Conservation (phyloP, 768 basidiomycete genomes). For the Suillus lakei region DNA sequence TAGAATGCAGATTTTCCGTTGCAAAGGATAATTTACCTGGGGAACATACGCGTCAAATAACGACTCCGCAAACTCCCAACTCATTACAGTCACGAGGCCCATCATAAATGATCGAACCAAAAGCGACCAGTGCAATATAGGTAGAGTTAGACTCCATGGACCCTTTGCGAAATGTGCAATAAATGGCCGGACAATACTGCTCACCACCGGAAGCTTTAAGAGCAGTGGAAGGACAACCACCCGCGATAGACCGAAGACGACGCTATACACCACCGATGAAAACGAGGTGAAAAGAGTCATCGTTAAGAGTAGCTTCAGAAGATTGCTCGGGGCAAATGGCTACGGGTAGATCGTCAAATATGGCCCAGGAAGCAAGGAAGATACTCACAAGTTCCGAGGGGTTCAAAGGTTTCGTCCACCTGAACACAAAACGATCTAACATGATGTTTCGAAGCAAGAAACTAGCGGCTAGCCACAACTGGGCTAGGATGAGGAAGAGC, state of each 20-base stretch:
- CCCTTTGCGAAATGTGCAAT: conserved; percentile 65
- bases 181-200: conserved; percentile 59
- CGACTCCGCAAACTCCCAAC: conserved; percentile 68
- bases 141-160: conserved; percentile 57
- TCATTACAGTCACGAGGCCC: conserved; percentile 52
- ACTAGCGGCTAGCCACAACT: conserved; percentile 48
- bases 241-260: conserved; percentile 52
- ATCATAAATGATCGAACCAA: conserved; percentile 54
- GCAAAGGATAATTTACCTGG: conserved; percentile 46
- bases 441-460: conserved; percentile 64
- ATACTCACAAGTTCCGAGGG: conserved; percentile 23
- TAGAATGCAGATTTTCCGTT: conserved; percentile 8
- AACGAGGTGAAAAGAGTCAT: conserved; percentile 46
- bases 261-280: conserved; percentile 43
- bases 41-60: conserved; percentile 64
- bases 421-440: conserved; percentile 61
- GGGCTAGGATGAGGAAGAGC: conserved; percentile 61
- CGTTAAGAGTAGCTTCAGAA: conserved; percentile 37
- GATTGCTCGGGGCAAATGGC: conserved; percentile 27
- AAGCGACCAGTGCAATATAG: conserved; percentile 49
- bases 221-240: conserved; percentile 54
- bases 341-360: conserved; percentile 3
- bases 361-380: not conserved
- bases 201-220: conserved; percentile 58
- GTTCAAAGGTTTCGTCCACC: conserved; percentile 38